phyloP scores from a whole-genome alignment of 306 rosid genomes.

The Senna tora region DNA sequence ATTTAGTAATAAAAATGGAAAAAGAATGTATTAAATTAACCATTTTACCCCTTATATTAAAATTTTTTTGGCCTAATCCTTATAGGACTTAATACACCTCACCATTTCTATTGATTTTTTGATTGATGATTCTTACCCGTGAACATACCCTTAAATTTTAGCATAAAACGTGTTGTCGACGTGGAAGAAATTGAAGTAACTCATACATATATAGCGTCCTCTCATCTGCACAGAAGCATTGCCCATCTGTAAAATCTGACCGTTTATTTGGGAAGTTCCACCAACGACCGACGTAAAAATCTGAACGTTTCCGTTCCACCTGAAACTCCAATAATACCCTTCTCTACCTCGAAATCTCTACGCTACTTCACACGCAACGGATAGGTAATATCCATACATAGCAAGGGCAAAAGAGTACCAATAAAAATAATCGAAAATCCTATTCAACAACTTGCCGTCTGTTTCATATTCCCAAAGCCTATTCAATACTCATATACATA shows the following conservation, averaged over 20 bases:
- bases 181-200: too few species aligned
- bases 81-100: too few species aligned
- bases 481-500: too few species aligned
- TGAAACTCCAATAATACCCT: conserved; percentile 31
- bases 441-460: conserved; percentile 3
- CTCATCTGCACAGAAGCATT: background rate
- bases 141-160: too few species aligned
- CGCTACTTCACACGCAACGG: background rate
- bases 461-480: conserved; percentile 42
- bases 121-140: too few species aligned
- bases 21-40: too few species aligned
- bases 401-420: background rate
- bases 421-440: background rate
- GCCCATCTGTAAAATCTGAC: background rate
- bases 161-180: too few species aligned
- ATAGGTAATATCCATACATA: background rate
- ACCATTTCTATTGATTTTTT: too few species aligned
- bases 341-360: background rate
- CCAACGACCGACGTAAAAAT: conserved; percentile 31
- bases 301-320: background rate
- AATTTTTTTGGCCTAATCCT: too few species aligned
- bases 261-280: background rate
- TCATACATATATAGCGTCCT: background rate
- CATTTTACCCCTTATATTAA: too few species aligned
- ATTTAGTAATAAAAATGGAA: too few species aligned